Base-by-base conservation (phyloP, 352 stramenopile species). In the Phytopythium vexans region DNA sequence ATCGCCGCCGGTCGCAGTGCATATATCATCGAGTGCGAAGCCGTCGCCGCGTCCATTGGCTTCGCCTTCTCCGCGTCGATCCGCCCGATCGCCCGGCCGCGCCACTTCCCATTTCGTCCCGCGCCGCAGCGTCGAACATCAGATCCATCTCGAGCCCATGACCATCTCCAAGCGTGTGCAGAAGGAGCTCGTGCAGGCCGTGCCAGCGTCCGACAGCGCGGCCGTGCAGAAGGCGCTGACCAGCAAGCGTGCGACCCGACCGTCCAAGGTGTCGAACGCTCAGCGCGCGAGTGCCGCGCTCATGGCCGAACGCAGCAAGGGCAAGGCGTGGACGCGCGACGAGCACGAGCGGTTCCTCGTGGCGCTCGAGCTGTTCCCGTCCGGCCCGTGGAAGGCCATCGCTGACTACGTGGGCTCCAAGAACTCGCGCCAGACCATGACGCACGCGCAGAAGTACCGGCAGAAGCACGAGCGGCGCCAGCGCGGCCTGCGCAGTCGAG, bases 381-480 rank as follows among this genome's bases (percentile, higher is more conserved):
- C 74, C 0, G 75, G 75, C 1, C 75, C 75, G 41, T 86, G 75
- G 75, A 86, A 84, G 47, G 65, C 70, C 42, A 83, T 86, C 41
- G 75, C 75, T 9, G 68, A 74, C 43, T 81, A 76, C 53, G 72
- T 86, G 15, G 67, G 72, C 39, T 81, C 75, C 14, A 82, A 82
- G 58, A 80, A 86, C 63, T 77, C 74, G 36, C 88, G 92, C n/a
- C 94, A 98, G 66, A 97, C 97, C 40, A 82, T 82, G 41, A 96
- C 82, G n/a, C 94, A 98, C 57, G 92, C 92, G 3, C 92, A 98
- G 70, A 98, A 98, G 62, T 97, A 97, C 64, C 75, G 78, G 46
- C 72, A 88, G 60, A 89, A 89, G 64, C 61, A 77, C 50, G 74
- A 82, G 52, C 67, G 74, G 4, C 70, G 70, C n/a, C 57, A 72